A percentile compares a stretch with the other conserved stretches of the same genome.
phyloP scores from a whole-genome alignment of 2,329 filamentous ascomycete species.

The Colletotrichum sp. region DNA sequence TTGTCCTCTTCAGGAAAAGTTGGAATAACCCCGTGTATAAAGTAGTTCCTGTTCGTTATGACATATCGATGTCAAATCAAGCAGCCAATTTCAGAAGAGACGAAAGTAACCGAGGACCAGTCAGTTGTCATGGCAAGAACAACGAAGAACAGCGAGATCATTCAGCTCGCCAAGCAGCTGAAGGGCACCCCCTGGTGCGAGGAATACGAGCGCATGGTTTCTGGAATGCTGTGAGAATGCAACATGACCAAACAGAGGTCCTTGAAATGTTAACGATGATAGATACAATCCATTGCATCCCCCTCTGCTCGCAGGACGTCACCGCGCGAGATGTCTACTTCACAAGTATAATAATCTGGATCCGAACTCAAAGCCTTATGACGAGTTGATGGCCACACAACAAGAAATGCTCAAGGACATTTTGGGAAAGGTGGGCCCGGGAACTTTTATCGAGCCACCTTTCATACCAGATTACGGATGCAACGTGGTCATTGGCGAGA shows the following conservation, averaged over 20 bases:
- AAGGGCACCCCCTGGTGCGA: constrained; percentile 38
- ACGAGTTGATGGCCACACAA: constrained; percentile 39
- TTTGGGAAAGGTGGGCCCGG: constrained; percentile 54
- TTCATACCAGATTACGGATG: constrained; percentile 69
- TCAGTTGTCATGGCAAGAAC: not conserved
- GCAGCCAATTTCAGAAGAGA: not conserved
- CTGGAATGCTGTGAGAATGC: constrained; percentile 52
- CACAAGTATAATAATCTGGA: constrained; percentile 65
- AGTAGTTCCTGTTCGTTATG: not conserved
- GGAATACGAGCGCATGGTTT: constrained; percentile 70
- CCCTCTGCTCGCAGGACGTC: constrained; percentile 53
- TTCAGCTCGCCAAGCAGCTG: not conserved
- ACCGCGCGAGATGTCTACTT: constrained; percentile 58
- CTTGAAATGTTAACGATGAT: not conserved
- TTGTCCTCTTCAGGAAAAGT: not conserved
- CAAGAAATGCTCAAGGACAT: constrained; percentile 53
- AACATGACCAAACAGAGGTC: not conserved
- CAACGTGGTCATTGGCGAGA: constrained; percentile 65
- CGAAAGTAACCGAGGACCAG: not conserved
- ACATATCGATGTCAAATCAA: not conserved
- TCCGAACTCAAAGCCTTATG: constrained; percentile 46
- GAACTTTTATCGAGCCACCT: constrained; percentile 64
- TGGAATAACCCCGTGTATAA: not conserved
- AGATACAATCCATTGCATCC: constrained; percentile 53
- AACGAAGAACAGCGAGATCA: not conserved